Evolutionary conservation across 2,329 filamentous ascomycete genomes (phyloP).

Genomic region (Dactylonectria macrodidyma): DNA sequence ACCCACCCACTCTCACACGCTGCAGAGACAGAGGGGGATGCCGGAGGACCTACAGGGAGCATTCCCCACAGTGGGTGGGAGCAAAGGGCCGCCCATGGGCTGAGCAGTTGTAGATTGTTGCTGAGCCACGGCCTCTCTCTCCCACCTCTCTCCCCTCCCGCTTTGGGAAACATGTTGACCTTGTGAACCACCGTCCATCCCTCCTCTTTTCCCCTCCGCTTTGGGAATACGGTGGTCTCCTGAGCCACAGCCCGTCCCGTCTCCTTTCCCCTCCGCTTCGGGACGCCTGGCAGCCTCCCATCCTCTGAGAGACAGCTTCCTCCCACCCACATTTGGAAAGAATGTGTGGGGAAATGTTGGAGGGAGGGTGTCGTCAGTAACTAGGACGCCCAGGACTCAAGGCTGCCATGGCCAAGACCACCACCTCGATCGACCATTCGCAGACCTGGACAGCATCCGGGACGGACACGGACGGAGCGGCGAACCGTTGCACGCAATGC

Average conservation of each 20-base stretch:
- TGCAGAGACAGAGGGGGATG: conserved; percentile 1
- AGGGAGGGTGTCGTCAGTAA: conserved; percentile 16
- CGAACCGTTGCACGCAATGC: background rate
- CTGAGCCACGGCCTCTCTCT: conserved; percentile 20
- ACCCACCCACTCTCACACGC: conserved; percentile 14
- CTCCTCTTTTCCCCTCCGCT: background rate
- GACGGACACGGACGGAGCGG: conserved; percentile 10
- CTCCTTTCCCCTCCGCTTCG: background rate
- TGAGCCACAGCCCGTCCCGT: conserved; percentile 17
- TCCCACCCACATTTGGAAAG: background rate
- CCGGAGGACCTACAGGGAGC: background rate
- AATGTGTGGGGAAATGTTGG: background rate
- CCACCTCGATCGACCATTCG: background rate
- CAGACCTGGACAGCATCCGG: background rate
- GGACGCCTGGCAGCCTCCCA: no score
- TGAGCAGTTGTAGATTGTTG: conserved; percentile 28
- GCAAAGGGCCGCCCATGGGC: conserved; percentile 6
- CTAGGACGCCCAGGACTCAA: conserved; percentile 6
- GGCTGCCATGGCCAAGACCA: conserved; percentile 18
- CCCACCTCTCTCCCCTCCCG: no score
- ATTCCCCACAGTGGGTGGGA: background rate
- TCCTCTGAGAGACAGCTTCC: background rate
- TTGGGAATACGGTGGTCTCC: background rate
- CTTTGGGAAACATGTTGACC: no score
- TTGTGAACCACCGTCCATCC: background rate